These are phyloP conservation scores for Xylaria polymorpha DNA, from an alignment of 2,329 filamentous ascomycete species.

Conservation along the genomic window DNA sequence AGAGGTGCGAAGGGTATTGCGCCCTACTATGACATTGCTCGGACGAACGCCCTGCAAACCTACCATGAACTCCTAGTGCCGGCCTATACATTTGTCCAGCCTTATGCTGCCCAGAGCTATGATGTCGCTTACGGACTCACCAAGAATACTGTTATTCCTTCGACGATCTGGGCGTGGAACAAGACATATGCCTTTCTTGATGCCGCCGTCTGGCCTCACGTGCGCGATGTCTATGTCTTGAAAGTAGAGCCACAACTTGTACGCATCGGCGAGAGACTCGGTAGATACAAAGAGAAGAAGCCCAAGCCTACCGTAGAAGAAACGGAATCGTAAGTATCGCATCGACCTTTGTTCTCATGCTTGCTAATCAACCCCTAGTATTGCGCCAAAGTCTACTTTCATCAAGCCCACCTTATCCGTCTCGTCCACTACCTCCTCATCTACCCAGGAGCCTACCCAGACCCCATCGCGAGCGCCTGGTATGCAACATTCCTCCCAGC, in stretches of 20 bases:
- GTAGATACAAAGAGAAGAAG: conserved; percentile 71
- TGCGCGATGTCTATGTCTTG: conserved; percentile 84
- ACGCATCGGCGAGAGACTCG: conserved; percentile 89
- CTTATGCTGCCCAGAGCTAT: conserved; percentile 79
- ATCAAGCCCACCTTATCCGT: conserved; percentile 51
- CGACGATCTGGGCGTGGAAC: conserved; percentile 76
- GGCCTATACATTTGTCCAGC: conserved; percentile 77
- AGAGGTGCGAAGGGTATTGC: conserved; percentile 66
- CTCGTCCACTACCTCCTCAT: conserved; percentile 45
- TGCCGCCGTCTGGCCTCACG: conserved; percentile 81
- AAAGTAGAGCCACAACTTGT: conserved; percentile 96
- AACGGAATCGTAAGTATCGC: conserved; percentile 46
- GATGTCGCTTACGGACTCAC: conserved; percentile 73
- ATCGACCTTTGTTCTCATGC: not conserved
- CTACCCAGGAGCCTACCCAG: conserved; percentile 41
- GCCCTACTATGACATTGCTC: conserved; percentile 79
- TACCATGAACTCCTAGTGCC: conserved; percentile 81
- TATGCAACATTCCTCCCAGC: conserved; percentile 35
- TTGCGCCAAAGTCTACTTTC: conserved; percentile 53
- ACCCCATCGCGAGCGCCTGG: conserved; percentile 40
- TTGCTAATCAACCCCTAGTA: conserved; percentile 41
- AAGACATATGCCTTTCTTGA: conserved; percentile 77
- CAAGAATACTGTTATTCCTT: conserved; percentile 76
- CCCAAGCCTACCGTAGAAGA: conserved; percentile 52
- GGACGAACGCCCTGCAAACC: conserved; percentile 71